Evolutionary conservation across 2,329 filamentous ascomycete species (phyloP).

Genomic region (Aureobasidium sp.): DNA sequence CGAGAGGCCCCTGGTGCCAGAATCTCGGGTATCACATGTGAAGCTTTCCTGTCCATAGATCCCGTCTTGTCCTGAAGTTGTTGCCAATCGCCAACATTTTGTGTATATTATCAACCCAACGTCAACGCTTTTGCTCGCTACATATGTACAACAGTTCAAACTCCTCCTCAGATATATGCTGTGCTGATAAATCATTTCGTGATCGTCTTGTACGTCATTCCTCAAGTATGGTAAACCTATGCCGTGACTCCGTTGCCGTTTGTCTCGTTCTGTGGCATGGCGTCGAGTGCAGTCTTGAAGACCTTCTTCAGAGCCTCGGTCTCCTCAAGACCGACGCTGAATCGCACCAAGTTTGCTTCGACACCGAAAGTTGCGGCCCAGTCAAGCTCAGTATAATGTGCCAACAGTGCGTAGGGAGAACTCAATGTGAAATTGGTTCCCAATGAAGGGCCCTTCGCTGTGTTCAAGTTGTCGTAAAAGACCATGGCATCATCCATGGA

Average conservation of each 20-base stretch:
- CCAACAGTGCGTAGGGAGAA: slow-evolving; percentile 84
- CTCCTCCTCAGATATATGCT: neutral
- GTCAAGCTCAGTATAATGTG: slow-evolving; percentile 86
- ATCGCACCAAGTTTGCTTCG: slow-evolving; percentile 68
- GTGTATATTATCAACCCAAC: neutral
- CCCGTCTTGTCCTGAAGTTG: neutral
- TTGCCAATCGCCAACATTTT: neutral
- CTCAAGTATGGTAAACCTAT: neutral
- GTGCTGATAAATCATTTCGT: neutral
- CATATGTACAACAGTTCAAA: neutral
- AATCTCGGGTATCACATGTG: neutral
- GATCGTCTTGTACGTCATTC: neutral
- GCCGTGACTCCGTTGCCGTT: neutral
- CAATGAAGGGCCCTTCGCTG: slow-evolving; percentile 86
- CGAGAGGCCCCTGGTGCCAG: neutral
- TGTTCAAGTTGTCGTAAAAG: slow-evolving; percentile 81
- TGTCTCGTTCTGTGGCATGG: slow-evolving; percentile 30
- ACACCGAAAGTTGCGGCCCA: slow-evolving; percentile 83
- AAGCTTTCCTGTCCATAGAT: neutral
- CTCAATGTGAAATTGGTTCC: slow-evolving; percentile 93
- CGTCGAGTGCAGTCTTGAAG: slow-evolving; percentile 64
- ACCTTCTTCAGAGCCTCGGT: slow-evolving; percentile 55
- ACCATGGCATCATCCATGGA: slow-evolving; percentile 61
- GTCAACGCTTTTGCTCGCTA: neutral
- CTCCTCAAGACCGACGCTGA: slow-evolving; percentile 88